Percentiles rank a stretch among this genome's conserved stretches.
Evolutionary conservation across 169 alveolate species (phyloP).

Genomic region (Perkinsus marinus): DNA sequence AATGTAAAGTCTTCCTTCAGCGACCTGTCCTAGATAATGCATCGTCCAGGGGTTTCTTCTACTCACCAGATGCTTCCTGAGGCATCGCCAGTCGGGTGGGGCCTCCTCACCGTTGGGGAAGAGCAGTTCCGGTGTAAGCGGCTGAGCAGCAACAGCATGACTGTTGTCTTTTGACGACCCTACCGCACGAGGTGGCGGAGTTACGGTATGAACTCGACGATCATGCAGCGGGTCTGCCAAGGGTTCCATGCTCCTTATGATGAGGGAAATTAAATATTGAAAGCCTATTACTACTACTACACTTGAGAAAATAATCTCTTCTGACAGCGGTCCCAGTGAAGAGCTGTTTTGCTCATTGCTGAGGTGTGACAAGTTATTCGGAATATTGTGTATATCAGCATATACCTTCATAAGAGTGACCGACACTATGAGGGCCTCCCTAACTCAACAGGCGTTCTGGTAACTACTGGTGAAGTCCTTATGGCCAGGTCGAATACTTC

Average conservation of each 20-base stretch:
- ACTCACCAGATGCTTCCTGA: slow-evolving; percentile 63
- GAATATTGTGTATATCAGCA: no score
- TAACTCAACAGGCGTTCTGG: no score
- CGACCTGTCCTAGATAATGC: slow-evolving; percentile 34
- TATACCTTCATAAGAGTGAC: no score
- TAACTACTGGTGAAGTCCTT: no score
- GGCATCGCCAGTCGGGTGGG: slow-evolving; percentile 69
- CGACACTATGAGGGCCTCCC: no score
- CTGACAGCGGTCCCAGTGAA: no score
- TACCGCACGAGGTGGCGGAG: slow-evolving; percentile 64
- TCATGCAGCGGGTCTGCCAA: slow-evolving; percentile 57
- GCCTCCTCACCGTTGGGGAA: slow-evolving; percentile 54
- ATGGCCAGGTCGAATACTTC: no score
- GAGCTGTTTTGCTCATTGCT: no score
- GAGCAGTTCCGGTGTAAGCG: slow-evolving; percentile 47
- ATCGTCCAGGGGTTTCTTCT: slow-evolving; percentile 58
- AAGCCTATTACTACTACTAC: no score
- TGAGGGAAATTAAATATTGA: neutral
- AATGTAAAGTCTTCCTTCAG: slow-evolving; percentile 3
- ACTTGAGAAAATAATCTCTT: no score
- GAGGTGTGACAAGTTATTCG: no score
- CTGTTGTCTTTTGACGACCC: neutral
- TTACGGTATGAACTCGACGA: slow-evolving; percentile 47
- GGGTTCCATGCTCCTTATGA: slow-evolving; percentile 44
- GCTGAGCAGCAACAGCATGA: slow-evolving; percentile 11